A percentile compares a stretch with the other conserved stretches of the same genome.
phyloP scores from a whole-genome alignment of 805 yeast genomes.

The Candida bentonensis region DNA sequence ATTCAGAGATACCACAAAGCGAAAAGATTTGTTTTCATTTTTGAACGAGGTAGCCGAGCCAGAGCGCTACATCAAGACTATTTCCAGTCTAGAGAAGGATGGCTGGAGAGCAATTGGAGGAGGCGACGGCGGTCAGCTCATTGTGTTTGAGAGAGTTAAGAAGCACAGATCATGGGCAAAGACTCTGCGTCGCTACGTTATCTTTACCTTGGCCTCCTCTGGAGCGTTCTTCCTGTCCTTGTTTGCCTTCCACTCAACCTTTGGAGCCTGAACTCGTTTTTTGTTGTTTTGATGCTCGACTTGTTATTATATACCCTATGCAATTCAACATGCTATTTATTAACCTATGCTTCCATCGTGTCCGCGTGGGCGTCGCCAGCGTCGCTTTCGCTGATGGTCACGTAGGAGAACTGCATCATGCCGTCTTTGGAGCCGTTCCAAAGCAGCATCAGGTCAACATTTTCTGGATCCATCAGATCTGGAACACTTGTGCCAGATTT shows the following conservation, averaged over 20 bases:
- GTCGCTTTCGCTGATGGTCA: background rate
- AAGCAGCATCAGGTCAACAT: slow-evolving; percentile 42
- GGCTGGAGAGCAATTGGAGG: slow-evolving; percentile 47
- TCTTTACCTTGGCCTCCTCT: slow-evolving; percentile 3
- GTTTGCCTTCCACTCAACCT: no score
- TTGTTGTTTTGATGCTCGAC: no score
- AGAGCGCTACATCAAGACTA: slow-evolving; percentile 7
- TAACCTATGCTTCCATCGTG: no score
- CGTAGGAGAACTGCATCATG: slow-evolving; percentile 24
- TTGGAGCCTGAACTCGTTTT: no score
- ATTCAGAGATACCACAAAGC: slow-evolving; percentile 6
- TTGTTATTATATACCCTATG: no score
- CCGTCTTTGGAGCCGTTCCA: slow-evolving; percentile 87
- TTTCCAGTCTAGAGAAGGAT: slow-evolving; percentile 26
- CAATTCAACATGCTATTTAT: no score
- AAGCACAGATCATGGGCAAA: slow-evolving; percentile 5
- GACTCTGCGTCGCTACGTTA: slow-evolving; percentile 5
- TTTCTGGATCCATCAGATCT: slow-evolving; percentile 46
- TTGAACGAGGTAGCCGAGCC: slow-evolving; percentile 12
- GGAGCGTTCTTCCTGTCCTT: slow-evolving; percentile 3
- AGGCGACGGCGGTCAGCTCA: slow-evolving; percentile 24
- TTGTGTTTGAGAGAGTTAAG: slow-evolving; percentile 28
- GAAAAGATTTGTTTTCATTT: slow-evolving; percentile 13
- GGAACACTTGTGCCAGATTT: slow-evolving; percentile 59
- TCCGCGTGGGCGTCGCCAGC: background rate